Conservation (phyloP, 208 protist genomes). For the Wallacemonas sp. region DNA sequence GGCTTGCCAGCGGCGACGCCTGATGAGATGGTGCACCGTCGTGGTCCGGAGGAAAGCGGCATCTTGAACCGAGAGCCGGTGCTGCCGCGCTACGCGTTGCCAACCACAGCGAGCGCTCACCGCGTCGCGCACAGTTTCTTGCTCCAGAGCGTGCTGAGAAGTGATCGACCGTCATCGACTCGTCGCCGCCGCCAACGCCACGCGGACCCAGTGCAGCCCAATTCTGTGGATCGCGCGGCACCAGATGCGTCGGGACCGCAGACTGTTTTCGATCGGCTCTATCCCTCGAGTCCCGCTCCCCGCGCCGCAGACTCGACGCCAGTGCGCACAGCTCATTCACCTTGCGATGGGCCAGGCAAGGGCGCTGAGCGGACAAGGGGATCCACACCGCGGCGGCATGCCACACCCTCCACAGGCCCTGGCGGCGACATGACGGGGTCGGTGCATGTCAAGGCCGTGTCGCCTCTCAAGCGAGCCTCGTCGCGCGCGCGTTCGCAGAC, state of each 20-base stretch:
- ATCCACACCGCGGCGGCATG: neutral
- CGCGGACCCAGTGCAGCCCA: neutral
- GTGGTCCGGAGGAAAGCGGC: too few relatives aligned
- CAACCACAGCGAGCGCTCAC: neutral
- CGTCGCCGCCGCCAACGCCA: neutral
- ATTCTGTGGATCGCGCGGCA: neutral
- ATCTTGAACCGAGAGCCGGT: too few relatives aligned
- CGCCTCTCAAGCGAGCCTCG: too few relatives aligned
- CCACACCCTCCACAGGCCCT: neutral
- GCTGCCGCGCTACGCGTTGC: neutral
- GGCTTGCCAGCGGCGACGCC: too few relatives aligned
- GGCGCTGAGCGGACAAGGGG: too few relatives aligned
- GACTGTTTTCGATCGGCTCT: constrained; percentile 7
- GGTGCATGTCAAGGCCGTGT: too few relatives aligned
- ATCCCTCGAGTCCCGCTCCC: neutral
- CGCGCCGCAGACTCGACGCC: too few relatives aligned
- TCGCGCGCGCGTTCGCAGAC: neutral
- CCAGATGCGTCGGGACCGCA: neutral
- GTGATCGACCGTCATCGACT: neutral
- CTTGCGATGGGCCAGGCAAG: too few relatives aligned
- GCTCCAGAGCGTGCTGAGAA: neutral
- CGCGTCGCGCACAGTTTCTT: neutral
- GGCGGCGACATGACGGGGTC: constrained; percentile 23
- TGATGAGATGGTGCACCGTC: too few relatives aligned
- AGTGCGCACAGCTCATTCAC: too few relatives aligned